Conservation (phyloP, 148 eudicot genomes). For the Camellia lanceoleosa region DNA sequence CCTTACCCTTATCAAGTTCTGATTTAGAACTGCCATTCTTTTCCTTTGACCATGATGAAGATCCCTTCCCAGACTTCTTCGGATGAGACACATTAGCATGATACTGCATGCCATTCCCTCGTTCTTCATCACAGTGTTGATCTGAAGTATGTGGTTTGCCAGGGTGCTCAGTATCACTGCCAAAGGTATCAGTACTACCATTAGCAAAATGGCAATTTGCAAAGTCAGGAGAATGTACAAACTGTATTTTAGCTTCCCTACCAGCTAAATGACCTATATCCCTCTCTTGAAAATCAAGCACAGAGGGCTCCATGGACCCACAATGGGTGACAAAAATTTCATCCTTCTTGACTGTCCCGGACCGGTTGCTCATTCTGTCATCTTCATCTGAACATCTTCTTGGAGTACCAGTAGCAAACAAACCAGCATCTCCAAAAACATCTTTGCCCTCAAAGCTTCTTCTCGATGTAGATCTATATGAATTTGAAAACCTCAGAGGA, state of each 20-base stretch:
- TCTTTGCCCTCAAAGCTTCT: constrained; percentile 33
- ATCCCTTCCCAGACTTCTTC: constrained; percentile 39
- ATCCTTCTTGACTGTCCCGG: constrained; percentile 33
- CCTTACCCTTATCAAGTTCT: constrained; percentile 39
- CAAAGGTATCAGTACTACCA: constrained; percentile 25
- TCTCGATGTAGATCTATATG: constrained; percentile 37
- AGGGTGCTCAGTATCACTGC: constrained; percentile 24
- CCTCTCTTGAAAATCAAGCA: constrained; percentile 30
- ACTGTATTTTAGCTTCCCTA: constrained; percentile 19
- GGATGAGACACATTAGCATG: constrained; percentile 23
- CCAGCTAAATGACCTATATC: constrained; percentile 20
- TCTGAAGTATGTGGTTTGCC: constrained; percentile 27
- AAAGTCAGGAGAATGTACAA: constrained; percentile 21
- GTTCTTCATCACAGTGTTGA: constrained; percentile 31
- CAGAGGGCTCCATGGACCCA: constrained; percentile 22
- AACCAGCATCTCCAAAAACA: constrained; percentile 30
- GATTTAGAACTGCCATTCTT: constrained; percentile 32
- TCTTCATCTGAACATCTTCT: constrained; percentile 33
- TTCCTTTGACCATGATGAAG: constrained; percentile 45
- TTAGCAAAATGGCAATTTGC: constrained; percentile 18
- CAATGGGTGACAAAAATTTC: constrained; percentile 21
- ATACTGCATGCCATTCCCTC: constrained; percentile 25
- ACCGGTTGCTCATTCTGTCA: constrained; percentile 27
- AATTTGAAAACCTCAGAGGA: constrained; percentile 39
- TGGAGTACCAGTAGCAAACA: constrained; percentile 28